phyloP scores from a whole-genome alignment of 805 yeast species.

The Metschnikowia cerradonensis region DNA sequence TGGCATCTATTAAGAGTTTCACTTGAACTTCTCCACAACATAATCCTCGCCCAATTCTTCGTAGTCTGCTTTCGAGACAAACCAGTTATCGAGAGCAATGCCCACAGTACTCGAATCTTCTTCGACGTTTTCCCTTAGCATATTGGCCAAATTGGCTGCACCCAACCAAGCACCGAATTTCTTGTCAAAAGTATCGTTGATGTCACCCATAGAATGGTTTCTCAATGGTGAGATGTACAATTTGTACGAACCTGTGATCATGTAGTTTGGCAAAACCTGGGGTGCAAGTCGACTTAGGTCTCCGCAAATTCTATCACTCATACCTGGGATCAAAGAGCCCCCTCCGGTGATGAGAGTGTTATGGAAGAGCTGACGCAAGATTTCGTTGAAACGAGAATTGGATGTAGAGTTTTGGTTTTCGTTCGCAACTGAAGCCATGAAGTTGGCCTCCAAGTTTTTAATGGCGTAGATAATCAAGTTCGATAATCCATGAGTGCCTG shows the following conservation, averaged over 20 bases:
- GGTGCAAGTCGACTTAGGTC: slow-evolving; percentile 48
- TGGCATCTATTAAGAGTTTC: slow-evolving; percentile 1
- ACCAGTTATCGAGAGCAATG: slow-evolving; percentile 45
- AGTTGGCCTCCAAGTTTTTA: slow-evolving; percentile 32
- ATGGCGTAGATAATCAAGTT: slow-evolving; percentile 33
- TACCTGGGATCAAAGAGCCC: slow-evolving; percentile 50
- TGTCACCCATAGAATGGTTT: slow-evolving; percentile 25
- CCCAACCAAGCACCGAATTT: slow-evolving; percentile 66
- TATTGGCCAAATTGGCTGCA: slow-evolving; percentile 62
- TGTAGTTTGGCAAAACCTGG: slow-evolving; percentile 45
- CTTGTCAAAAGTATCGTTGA: slow-evolving; percentile 45
- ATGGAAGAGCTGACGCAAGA: slow-evolving; percentile 33
- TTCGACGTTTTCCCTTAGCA: slow-evolving; percentile 45
- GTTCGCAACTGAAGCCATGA: slow-evolving; percentile 25
- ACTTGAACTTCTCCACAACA: slow-evolving; percentile 44
- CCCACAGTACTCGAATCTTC: slow-evolving; percentile 24
- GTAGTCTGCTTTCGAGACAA: slow-evolving; percentile 60
- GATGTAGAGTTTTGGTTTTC: slow-evolving; percentile 23
- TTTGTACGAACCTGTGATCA: slow-evolving; percentile 26
- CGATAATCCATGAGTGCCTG: slow-evolving; percentile 48
- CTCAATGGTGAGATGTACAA: slow-evolving; percentile 21
- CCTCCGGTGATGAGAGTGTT: slow-evolving; percentile 61
- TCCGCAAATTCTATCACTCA: slow-evolving; percentile 50
- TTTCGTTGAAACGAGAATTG: slow-evolving; percentile 33
- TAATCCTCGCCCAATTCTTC: slow-evolving; percentile 56